A percentile compares a stretch with the other conserved stretches of the same genome.
phyloP scores from a whole-genome alignment of 1,139 yeast species.

The Kodamaea sp. region DNA sequence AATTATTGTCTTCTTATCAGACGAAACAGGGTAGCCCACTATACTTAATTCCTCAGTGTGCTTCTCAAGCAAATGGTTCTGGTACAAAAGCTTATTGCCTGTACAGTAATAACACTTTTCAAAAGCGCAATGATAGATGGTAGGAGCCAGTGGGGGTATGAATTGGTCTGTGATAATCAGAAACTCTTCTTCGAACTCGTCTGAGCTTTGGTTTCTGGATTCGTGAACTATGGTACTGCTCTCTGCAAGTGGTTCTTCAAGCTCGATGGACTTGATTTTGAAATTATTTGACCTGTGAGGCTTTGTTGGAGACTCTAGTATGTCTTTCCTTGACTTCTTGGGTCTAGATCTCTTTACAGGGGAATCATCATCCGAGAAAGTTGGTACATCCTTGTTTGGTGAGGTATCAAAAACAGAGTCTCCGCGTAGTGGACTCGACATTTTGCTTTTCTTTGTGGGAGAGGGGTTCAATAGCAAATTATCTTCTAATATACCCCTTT shows the following conservation, averaged over 20 bases:
- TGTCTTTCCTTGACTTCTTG: too few species aligned
- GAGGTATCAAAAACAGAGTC: conserved; percentile 10
- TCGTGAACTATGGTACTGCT: conserved; percentile 15
- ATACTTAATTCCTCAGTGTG: conserved; percentile 26
- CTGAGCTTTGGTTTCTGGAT: conserved; percentile 6
- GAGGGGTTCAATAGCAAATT: conserved; percentile 35
- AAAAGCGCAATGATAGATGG: conserved; percentile 33
- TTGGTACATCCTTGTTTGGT: conserved; percentile 14
- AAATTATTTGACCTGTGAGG: too few species aligned
- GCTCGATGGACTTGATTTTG: too few species aligned
- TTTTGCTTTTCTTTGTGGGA: conserved; percentile 23
- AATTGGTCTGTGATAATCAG: conserved; percentile 22
- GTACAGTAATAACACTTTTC: conserved; percentile 32
- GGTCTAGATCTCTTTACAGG: conserved; percentile 3
- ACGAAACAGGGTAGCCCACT: conserved; percentile 37
- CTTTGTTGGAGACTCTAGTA: too few species aligned
- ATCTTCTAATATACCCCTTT: conserved; percentile 15
- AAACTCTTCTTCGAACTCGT: conserved; percentile 27
- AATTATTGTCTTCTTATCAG: conserved; percentile 4
- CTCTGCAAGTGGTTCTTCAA: conserved; percentile 1
- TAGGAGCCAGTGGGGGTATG: conserved; percentile 2
- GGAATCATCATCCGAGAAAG: conserved; percentile 4
- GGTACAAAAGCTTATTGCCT: conserved; percentile 32
- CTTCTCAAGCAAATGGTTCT: conserved; percentile 29
- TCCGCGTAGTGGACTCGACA: conserved; percentile 7